Percentiles rank a stretch among this genome's conserved stretches.
Conservation (phyloP, 129 eudicot genomes). For the Artemisia argyi region DNA sequence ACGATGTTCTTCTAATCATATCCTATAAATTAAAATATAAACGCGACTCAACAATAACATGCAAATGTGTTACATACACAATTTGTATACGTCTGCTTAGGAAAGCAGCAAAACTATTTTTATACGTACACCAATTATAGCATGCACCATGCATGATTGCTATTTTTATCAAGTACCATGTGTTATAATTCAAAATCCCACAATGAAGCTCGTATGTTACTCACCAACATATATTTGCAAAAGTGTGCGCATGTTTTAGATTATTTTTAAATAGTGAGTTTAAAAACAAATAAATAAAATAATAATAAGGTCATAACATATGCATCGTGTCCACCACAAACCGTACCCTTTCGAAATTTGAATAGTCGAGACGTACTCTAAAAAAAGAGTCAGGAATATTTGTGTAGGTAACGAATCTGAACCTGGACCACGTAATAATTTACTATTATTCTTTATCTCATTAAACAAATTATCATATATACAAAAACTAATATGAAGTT, state of each 20-base stretch:
- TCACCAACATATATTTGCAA: not conserved
- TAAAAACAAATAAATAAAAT: not conserved
- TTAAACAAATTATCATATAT: slow-evolving; percentile 4
- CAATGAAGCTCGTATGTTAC: not conserved
- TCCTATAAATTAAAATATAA: no score
- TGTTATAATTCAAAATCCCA: not conserved
- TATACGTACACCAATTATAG: no score
- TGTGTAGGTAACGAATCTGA: slow-evolving; percentile 38
- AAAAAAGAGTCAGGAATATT: slow-evolving; percentile 33
- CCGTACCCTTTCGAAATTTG: slow-evolving; percentile 29
- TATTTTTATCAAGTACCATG: no score
- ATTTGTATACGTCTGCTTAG: no score
- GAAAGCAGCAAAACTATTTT: no score
- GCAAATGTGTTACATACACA: no score
- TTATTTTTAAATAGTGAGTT: not conserved
- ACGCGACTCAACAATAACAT: no score
- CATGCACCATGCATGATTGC: no score
- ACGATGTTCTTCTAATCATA: no score
- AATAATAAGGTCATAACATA: not conserved
- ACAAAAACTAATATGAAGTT: not conserved
- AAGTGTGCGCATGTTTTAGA: not conserved
- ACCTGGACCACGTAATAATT: slow-evolving; percentile 19
- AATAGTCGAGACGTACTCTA: slow-evolving; percentile 29
- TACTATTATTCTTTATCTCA: not conserved
- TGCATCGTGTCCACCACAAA: slow-evolving; percentile 25